Conservation (phyloP, 2,329 filamentous ascomycete species). For the Curvularia eragrostidis region DNA sequence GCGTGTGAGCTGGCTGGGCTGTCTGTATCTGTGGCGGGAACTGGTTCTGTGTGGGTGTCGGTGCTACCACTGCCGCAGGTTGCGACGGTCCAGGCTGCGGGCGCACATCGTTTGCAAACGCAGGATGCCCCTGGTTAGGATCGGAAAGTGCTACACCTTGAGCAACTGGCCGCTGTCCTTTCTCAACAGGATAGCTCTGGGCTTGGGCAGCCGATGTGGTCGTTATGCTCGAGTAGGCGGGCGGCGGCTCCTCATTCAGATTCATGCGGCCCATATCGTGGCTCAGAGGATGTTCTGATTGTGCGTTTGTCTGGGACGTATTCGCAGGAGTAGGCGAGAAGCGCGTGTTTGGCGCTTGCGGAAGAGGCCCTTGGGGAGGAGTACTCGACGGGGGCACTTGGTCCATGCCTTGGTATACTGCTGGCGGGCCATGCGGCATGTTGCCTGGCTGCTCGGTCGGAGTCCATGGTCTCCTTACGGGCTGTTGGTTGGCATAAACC, state of each 20-base stretch:
- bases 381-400: constrained; percentile 61
- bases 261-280: constrained; percentile 86
- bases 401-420: constrained; percentile 85
- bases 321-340: constrained; percentile 40
- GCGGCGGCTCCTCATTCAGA: constrained; percentile 82
- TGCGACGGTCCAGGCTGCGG: constrained; percentile 55
- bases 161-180: constrained; percentile 59
- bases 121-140: constrained; percentile 72
- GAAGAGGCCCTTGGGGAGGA: constrained; percentile 46
- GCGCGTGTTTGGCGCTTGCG: constrained; percentile 34
- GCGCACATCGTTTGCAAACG: constrained; percentile 84
- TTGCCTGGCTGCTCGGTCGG: constrained; percentile 89
- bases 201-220: constrained; percentile 49
- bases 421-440: constrained; percentile 86
- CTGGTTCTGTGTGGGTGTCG: constrained; percentile 40
- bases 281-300: constrained; percentile 72
- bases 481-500: constrained; percentile 66
- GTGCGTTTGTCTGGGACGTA: constrained; percentile 13
- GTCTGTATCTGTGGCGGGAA: constrained; percentile 34
- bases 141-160: constrained; percentile 44
- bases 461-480: constrained; percentile 79
- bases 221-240: constrained; percentile 86
- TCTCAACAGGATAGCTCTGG: constrained; percentile 77
- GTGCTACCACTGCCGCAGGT: constrained; percentile 42
- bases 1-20: constrained; percentile 41